phyloP scores from a whole-genome alignment of 495 filamentous ascomycete species.

The Xylaria grammica region DNA sequence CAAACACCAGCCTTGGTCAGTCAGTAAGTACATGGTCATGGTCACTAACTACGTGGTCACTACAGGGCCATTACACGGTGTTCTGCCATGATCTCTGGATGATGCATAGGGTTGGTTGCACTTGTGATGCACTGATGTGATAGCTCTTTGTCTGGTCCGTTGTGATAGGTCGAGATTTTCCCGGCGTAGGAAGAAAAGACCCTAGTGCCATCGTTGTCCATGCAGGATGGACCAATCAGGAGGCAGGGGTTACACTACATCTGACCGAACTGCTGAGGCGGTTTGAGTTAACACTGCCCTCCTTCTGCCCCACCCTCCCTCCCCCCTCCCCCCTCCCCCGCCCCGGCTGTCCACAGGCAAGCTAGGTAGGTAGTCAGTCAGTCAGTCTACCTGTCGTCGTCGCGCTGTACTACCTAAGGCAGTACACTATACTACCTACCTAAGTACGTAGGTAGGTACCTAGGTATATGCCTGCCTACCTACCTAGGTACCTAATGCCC shows the following conservation, averaged over 20 bases:
- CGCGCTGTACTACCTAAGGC: too few species aligned
- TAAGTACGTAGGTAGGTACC: too few species aligned
- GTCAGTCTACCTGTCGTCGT: too few species aligned
- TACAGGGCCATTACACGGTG: too few species aligned
- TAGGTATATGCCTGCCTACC: too few species aligned
- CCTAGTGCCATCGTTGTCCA: neutral
- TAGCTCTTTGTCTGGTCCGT: neutral
- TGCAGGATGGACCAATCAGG: neutral
- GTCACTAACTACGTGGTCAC: too few species aligned
- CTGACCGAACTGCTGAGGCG: slow-evolving; percentile 1
- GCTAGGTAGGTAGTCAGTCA: too few species aligned
- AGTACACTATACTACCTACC: too few species aligned
- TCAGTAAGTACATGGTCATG: too few species aligned
- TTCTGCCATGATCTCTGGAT: slow-evolving; percentile 3
- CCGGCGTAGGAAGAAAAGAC: neutral
- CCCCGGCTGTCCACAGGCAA: neutral
- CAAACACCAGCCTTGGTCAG: neutral
- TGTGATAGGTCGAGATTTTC: neutral
- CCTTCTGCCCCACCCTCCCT: neutral
- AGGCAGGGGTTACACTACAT: slow-evolving; percentile 4
- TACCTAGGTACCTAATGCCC: too few species aligned
- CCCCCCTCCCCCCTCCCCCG: neutral
- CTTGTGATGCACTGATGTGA: slow-evolving; percentile 13
- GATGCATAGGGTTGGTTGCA: slow-evolving; percentile 8
- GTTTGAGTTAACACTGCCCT: neutral